Evolutionary conservation across 202 grass and related monocot species (phyloP).

Genomic region (Digitaria exilis): DNA sequence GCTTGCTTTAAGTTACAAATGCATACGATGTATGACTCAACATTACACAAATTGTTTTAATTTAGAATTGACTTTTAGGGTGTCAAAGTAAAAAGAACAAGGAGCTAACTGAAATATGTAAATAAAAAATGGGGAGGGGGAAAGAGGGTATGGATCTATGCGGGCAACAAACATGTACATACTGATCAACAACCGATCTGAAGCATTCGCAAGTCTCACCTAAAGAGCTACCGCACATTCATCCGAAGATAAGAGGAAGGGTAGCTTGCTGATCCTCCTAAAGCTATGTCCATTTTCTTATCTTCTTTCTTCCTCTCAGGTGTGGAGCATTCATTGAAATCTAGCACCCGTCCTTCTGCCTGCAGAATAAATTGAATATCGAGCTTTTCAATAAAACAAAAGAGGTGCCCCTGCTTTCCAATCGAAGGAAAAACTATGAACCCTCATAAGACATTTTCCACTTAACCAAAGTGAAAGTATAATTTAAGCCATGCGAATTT

Average conservation of each 20-base stretch:
- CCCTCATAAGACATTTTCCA: not conserved
- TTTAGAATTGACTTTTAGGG: constrained; percentile 5
- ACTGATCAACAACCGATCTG: constrained; percentile 14
- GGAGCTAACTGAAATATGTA: constrained; percentile 2
- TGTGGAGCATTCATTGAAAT: constrained; percentile 73
- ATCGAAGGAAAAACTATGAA: no score
- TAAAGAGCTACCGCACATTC: constrained; percentile 47
- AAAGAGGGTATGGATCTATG: constrained; percentile 3
- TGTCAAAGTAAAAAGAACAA: constrained; percentile 1
- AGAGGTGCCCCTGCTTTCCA: not conserved
- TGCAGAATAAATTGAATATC: constrained; percentile 40
- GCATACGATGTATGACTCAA: not conserved
- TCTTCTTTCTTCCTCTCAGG: constrained; percentile 58
- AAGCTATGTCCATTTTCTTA: not conserved
- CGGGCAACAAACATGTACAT: constrained; percentile 39
- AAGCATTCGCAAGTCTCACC: not conserved
- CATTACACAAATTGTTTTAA: not conserved
- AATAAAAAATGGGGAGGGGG: not conserved
- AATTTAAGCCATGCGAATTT: not conserved
- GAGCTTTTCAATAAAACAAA: constrained; percentile 14
- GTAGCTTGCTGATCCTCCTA: constrained; percentile 41
- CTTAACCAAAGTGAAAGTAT: not conserved
- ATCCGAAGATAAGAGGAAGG: constrained; percentile 66
- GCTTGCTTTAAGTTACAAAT: not conserved
- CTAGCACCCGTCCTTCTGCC: constrained; percentile 74